These are phyloP conservation scores for Gossypium gossypioides DNA, from an alignment of 441 rosid species.

Conservation along the genomic window DNA sequence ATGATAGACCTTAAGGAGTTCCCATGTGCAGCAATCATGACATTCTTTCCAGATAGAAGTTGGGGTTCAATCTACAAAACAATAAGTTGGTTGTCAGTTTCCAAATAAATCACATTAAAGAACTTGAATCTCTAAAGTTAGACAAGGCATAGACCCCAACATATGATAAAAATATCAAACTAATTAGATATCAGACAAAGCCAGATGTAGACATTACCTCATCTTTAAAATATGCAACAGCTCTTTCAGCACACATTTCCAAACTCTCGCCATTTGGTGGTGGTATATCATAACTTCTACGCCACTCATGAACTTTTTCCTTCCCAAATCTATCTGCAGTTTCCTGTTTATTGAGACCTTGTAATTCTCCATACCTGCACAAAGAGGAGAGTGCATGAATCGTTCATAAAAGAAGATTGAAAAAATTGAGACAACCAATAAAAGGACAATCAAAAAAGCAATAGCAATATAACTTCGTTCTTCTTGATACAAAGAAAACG, in stretches of 20 bases:
- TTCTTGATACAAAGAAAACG: background rate
- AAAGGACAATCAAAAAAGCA: background rate
- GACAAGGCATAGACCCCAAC: background rate
- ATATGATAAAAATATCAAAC: too few relatives aligned
- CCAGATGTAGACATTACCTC: conserved; percentile 27
- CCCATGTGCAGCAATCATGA: conserved; percentile 91
- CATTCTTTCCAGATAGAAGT: conserved; percentile 70
- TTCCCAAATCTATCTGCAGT: conserved; percentile 87
- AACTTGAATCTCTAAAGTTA: background rate
- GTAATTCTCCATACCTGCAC: conserved; percentile 83
- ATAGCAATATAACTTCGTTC: background rate
- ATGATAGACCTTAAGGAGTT: conserved; percentile 87
- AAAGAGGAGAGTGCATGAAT: background rate
- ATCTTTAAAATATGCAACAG: conserved; percentile 84
- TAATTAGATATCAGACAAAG: background rate
- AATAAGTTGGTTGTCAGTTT: conserved; percentile 6
- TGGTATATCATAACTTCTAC: conserved; percentile 88
- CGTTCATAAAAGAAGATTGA: background rate
- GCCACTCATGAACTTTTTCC: conserved; percentile 92
- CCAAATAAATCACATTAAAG: background rate
- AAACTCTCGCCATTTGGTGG: conserved; percentile 95
- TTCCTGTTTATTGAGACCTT: conserved; percentile 90
- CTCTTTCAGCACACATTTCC: conserved; percentile 96
- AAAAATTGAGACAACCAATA: background rate
- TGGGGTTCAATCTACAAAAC: conserved; percentile 65